Base-by-base conservation (phyloP, 495 filamentous ascomycete genomes). In the Penicillium canariense region DNA sequence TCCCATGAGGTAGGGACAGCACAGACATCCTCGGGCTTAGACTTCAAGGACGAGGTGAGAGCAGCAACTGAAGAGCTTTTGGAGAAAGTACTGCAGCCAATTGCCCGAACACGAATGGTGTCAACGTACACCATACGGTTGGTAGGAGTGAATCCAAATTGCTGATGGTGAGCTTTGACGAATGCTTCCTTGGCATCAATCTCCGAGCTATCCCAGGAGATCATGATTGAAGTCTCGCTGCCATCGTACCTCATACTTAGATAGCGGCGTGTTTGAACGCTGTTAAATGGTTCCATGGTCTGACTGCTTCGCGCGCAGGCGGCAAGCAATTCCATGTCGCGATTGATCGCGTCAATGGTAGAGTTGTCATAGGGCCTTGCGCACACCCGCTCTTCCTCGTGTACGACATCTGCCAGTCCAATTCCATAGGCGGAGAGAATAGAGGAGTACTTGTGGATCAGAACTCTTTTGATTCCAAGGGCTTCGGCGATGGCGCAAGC, bases 81-180 rank as follows among this genome's bases (percentile, higher is more conserved):
- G n/a, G n/a, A n/a, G n/a, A n/a, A n/a, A n/a, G n/a, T n/a, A n/a
- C n/a, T n/a, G n/a, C n/a, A n/a, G n/a, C 88, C 67, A 27, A 95
- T 93, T 20, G 90, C 89, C 44, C 92, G 78, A 6, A 91, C 90
- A 28, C 92, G 83, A 12, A 96, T 85, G 68, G 96, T 90, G 51
- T 97, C 92, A n/a, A 97, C 80, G 87, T 45, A 96, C 90, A 59
- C 95, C 87, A 49, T 91, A 77, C 40, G 90, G 88, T 8, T 94
- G 75, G 1, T n/a, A n/a, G n/a, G n/a, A n/a, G 89, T 92, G 63
- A 97, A 97, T 3, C 91, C 92, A 68, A 96, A 97, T 64, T 96
- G 89, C 58, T 92, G 91, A 32, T 90, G 81, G 61, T 97, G 91
- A 44, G 91, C 87, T 58, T 81, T 81, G n/a, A 92, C 78, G 57